phyloP scores from a whole-genome alignment of 176 grass and related monocot genomes.

The Musa schizocarpa region DNA sequence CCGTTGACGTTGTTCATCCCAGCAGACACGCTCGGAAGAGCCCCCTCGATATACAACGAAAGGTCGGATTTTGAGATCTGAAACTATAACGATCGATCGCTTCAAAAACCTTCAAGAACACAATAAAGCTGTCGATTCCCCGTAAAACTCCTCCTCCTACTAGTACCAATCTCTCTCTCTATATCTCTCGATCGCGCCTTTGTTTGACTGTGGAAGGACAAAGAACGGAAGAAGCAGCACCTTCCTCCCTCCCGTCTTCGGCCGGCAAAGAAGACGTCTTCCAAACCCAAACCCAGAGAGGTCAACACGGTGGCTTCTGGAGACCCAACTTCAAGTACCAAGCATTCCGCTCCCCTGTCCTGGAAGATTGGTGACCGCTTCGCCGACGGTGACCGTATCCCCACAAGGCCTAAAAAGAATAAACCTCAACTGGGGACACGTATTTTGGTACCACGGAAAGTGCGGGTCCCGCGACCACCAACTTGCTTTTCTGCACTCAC shows the following conservation, averaged over 20 bases:
- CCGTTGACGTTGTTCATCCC: slow-evolving; percentile 1
- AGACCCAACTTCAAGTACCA: too few relatives aligned
- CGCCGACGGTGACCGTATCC: too few relatives aligned
- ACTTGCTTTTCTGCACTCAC: too few relatives aligned
- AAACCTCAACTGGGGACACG: too few relatives aligned
- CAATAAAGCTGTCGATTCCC: not conserved
- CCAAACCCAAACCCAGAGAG: not conserved
- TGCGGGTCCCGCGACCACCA: too few relatives aligned
- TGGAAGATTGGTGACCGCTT: too few relatives aligned
- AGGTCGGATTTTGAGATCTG: not conserved
- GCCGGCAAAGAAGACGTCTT: not conserved
- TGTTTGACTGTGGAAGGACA: not conserved
- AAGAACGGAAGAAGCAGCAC: not conserved
- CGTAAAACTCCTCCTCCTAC: not conserved
- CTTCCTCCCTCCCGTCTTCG: not conserved
- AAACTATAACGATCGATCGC: not conserved
- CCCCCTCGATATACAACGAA: not conserved
- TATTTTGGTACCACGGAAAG: too few relatives aligned
- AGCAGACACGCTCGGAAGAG: not conserved
- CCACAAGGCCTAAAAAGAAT: too few relatives aligned
- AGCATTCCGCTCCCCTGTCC: too few relatives aligned
- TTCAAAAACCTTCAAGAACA: not conserved
- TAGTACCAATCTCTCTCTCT: not conserved
- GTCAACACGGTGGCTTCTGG: too few relatives aligned
- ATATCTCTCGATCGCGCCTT: not conserved